Evolutionary conservation across 1,284 basidiomycete genomes (phyloP), one percentile per base, ranked within the genome.

Genomic region (Bondarzewia mesenterica): DNA sequence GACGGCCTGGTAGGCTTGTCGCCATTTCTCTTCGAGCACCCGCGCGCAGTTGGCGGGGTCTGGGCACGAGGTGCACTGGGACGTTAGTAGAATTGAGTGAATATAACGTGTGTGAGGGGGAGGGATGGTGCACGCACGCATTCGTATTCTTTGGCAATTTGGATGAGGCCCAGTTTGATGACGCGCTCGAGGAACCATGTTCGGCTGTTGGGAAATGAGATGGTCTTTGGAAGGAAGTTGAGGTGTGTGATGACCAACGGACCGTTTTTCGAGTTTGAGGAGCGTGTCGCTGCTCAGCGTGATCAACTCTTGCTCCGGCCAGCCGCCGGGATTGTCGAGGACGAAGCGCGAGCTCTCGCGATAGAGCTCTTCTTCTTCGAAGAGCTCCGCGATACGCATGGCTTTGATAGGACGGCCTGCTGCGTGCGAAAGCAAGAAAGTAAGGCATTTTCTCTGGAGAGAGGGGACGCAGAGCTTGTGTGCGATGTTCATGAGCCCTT

Each of bases 171-270:
- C 4, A 97, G 79, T 64, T 97, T 96, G 53, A 97, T 74, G 14
- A 97, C 82, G 10, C 93, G 80, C 63, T 97, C 93, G 27, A 96
- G 77, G 66, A 95, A 95, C 92, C 92, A 95, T 48, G 84, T 93
- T 48, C 92, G 78, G 35, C 87, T 89, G 52, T 35, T n/a, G 29
- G 39, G 16, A 20, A 43, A 15, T 7, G n/a, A 40, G 23, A 22
- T 40, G 35, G 27, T 36, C 12, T 39, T 3, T n/a, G 7, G 12
- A 39, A 25, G 32, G 10, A 8, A 29, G 29, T 20, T 8, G 14
- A 20, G n/a, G n/a, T 39, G 16, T 12, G 32, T 27, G 12, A 59
- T 16, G 32, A 20, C 7, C 7, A 2, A 1, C 71, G 23, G 46
- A 87, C 88, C 89, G 72, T 63, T 89, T 91, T 65, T 93, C 89